Percentiles rank a stretch among this genome's conserved stretches.
Conservation (phyloP, 2,329 filamentous ascomycete species). For the Nothophaeocryptopus gaeumannii region DNA sequence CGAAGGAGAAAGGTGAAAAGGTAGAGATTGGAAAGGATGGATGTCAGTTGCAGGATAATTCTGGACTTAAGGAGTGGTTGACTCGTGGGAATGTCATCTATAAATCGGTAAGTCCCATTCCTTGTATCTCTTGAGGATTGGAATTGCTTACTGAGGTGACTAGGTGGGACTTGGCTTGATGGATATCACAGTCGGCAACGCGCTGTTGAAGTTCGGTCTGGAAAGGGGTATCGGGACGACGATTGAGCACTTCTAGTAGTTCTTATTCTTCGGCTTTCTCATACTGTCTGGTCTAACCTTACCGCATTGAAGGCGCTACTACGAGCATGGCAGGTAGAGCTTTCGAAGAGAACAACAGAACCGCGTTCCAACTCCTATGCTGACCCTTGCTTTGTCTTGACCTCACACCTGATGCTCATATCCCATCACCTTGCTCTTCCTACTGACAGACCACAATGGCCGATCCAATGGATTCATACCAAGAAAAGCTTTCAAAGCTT, state of each 20-base stretch:
- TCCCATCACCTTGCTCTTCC: no score
- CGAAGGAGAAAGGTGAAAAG: constrained; percentile 29
- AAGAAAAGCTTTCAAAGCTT: no score
- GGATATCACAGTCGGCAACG: constrained; percentile 63
- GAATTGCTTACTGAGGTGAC: constrained; percentile 46
- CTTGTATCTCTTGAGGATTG: neutral
- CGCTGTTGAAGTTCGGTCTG: constrained; percentile 57
- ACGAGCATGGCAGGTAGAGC: neutral
- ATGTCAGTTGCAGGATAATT: constrained; percentile 36
- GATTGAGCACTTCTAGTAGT: constrained; percentile 47
- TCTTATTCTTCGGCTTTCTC: neutral
- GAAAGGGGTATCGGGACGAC: constrained; percentile 55
- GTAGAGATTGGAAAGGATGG: constrained; percentile 16
- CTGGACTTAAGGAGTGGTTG: constrained; percentile 52
- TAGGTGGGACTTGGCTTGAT: constrained; percentile 63
- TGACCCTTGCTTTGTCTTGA: no score
- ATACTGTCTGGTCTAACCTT: no score
- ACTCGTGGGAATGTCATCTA: constrained; percentile 64
- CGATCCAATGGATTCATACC: no score
- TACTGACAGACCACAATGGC: no score
- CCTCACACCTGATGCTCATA: no score
- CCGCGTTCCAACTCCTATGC: no score
- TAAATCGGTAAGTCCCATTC: constrained; percentile 42
- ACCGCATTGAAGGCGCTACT: neutral
- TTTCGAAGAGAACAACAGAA: no score